Evolutionary conservation across 257 asterid genomes (phyloP).

Genomic region (Anisodus acutangulus): DNA sequence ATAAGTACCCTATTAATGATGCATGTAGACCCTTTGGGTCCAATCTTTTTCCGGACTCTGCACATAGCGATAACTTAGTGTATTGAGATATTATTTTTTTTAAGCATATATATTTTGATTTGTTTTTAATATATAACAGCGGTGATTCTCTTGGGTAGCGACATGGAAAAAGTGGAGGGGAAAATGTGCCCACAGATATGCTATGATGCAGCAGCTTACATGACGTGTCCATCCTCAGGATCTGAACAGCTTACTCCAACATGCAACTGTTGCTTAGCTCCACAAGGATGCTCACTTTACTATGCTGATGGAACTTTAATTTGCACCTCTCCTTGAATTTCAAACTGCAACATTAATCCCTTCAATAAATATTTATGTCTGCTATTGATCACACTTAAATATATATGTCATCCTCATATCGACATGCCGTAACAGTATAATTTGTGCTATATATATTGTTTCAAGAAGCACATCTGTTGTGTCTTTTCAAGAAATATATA

Average conservation of each 20-base stretch:
- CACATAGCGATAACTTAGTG: too few species aligned
- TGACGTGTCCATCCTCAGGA: not conserved
- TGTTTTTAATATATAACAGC: too few species aligned
- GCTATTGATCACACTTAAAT: not conserved
- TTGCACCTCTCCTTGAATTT: not conserved
- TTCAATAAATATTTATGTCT: not conserved
- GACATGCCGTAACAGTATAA: too few species aligned
- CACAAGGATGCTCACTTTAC: not conserved
- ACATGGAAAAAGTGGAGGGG: not conserved
- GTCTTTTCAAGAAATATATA: not conserved
- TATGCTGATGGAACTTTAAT: not conserved
- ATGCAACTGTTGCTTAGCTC: conserved; percentile 15
- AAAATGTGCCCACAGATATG: not conserved
- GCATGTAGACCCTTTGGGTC: too few species aligned
- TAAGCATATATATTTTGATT: too few species aligned
- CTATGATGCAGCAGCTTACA: not conserved
- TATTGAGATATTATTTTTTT: too few species aligned
- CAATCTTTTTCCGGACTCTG: too few species aligned
- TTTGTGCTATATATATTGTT: too few species aligned
- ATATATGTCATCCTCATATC: not conserved
- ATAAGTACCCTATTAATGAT: too few species aligned
- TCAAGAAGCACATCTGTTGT: too few species aligned
- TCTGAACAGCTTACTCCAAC: not conserved
- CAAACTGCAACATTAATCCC: not conserved
- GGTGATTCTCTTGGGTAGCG: too few species aligned